These are phyloP conservation scores for Fusarium penzigii DNA, from an alignment of 2,329 filamentous ascomycete genomes.

Conservation along the genomic window DNA sequence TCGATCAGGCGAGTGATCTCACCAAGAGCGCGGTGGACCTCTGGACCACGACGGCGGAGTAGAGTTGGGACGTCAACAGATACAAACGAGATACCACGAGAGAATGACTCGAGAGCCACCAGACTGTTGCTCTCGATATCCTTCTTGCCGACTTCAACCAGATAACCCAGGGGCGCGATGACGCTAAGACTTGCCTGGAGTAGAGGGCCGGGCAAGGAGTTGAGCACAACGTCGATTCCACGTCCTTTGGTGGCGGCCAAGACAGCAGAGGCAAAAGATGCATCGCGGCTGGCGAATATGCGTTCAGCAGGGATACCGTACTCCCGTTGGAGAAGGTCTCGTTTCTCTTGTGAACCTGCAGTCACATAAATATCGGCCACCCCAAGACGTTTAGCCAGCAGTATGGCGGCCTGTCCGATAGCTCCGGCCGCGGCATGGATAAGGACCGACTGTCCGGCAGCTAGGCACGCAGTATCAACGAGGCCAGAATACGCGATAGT, in stretches of 20 bases:
- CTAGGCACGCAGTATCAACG: conserved; percentile 1
- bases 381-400: conserved; percentile 16
- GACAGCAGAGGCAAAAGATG: neutral
- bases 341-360: conserved; percentile 16
- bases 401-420: conserved; percentile 32
- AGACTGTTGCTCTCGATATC: conserved; percentile 16
- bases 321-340: conserved; percentile 22
- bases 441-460: conserved; percentile 27
- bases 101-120: neutral
- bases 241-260: conserved; percentile 1
- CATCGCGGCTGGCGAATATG: conserved; percentile 7
- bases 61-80: conserved; percentile 13
- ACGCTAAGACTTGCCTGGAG: conserved; percentile 8
- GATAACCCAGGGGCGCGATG: conserved; percentile 4
- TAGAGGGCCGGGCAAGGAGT: conserved; percentile 7
- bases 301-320: conserved; percentile 5
- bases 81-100: conserved; percentile 11
- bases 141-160: conserved; percentile 9
- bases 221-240: conserved; percentile 11
- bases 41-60: neutral
- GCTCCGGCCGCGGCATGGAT: conserved; percentile 24
- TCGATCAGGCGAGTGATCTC: neutral
- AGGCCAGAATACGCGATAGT: conserved; percentile 11
- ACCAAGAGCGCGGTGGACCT: neutral
- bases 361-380: conserved; percentile 33